Percentiles rank a stretch among this genome's conserved stretches.
Conservation (phyloP, 768 basidiomycete genomes). For the Serendipita vermifera region DNA sequence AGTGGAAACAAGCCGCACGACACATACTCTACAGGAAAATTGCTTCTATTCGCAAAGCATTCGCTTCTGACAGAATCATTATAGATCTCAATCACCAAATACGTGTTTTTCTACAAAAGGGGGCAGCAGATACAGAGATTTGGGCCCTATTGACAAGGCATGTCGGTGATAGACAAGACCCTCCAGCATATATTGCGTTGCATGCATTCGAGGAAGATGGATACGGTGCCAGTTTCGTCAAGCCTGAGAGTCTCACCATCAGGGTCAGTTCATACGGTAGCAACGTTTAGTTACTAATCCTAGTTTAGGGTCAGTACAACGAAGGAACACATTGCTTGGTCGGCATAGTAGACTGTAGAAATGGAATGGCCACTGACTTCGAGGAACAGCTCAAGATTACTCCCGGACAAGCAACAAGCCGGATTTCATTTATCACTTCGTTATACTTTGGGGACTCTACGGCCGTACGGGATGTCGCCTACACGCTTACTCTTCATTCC, state of each 20-base stretch:
- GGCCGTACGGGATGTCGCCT: not conserved
- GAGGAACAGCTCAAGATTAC: constrained; percentile 12
- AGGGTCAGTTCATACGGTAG: not conserved
- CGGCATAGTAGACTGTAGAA: not conserved
- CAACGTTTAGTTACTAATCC: not conserved
- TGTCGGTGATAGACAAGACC: constrained; percentile 42
- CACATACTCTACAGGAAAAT: no score
- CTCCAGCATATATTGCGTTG: constrained; percentile 57
- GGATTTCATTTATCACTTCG: not conserved
- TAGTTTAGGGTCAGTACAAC: constrained; percentile 1
- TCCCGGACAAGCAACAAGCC: not conserved
- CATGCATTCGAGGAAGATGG: constrained; percentile 26
- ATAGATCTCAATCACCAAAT: constrained; percentile 1
- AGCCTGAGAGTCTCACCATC: not conserved
- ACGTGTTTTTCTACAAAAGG: not conserved
- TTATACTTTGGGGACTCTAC: not conserved
- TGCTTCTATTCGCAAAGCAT: no score
- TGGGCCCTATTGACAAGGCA: constrained; percentile 80
- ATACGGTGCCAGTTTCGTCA: not conserved
- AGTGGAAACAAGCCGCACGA: no score
- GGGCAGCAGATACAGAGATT: constrained; percentile 33
- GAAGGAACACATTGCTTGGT: not conserved
- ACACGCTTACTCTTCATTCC: not conserved
- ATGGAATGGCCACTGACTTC: not conserved
- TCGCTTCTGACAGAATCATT: no score